These are phyloP conservation scores for Filobasidium uniguttulatum DNA, from an alignment of 1,284 basidiomycete species.

Conservation along the genomic window DNA sequence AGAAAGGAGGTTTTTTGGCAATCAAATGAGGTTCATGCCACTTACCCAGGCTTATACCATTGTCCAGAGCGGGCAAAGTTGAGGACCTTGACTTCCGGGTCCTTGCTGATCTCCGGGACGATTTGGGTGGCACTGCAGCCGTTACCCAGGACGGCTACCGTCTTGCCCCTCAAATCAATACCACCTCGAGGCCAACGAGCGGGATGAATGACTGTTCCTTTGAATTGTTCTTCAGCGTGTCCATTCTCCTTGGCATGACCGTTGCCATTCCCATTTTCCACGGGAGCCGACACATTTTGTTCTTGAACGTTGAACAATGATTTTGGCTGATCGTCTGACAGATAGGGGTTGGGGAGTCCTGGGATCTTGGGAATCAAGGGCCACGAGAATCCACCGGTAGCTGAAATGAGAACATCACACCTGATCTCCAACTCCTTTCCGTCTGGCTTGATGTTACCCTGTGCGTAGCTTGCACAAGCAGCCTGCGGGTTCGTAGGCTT, in stretches of 20 bases:
- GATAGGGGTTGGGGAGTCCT: constrained; percentile 14
- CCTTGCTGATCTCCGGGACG: constrained; percentile 17
- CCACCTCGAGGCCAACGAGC: constrained; percentile 13
- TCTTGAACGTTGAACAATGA: neutral
- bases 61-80: constrained; percentile 17
- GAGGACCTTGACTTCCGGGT: constrained; percentile 18
- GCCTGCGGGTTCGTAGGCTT: constrained; percentile 3
- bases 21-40: no score
- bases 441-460: neutral
- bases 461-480: neutral
- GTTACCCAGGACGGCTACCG: constrained; percentile 20
- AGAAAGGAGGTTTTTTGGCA: no score
- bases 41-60: constrained; percentile 18
- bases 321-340: neutral
- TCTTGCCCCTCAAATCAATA: constrained; percentile 16
- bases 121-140: constrained; percentile 22
- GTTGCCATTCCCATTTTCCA: neutral
- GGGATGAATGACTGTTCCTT: constrained; percentile 17
- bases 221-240: constrained; percentile 13
- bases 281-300: neutral
- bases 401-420: constrained; percentile 18
- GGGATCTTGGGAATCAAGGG: constrained; percentile 16
- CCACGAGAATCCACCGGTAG: constrained; percentile 20
- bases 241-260: neutral
- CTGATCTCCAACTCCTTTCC: constrained; percentile 7